Conservation (phyloP, 192 early-diverging fungal species). For the Gorgonomyces haynaldii region DNA sequence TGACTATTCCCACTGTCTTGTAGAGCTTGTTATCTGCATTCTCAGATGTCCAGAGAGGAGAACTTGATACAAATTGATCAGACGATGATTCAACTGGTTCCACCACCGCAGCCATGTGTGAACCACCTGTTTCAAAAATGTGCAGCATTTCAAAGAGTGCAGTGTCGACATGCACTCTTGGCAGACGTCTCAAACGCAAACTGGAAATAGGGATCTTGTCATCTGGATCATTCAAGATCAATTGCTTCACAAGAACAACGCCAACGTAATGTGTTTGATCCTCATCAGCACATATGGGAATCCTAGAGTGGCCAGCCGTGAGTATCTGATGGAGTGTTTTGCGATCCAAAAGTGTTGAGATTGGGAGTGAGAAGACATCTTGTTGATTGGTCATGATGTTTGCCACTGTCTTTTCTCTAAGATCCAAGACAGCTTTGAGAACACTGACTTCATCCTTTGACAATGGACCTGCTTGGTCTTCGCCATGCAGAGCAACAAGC, state of each 20-base stretch:
- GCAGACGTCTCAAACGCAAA: slow-evolving; percentile 25
- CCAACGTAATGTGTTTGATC: slow-evolving; percentile 10
- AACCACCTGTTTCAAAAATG: slow-evolving; percentile 37
- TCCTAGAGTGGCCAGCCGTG: slow-evolving; percentile 29
- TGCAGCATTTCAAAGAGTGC: slow-evolving; percentile 41
- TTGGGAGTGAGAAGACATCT: slow-evolving; percentile 34
- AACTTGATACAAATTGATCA: neutral
- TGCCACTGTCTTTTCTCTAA: slow-evolving; percentile 32
- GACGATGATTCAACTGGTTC: slow-evolving; percentile 11
- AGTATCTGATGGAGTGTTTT: slow-evolving; percentile 24
- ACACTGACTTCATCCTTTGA: slow-evolving; percentile 40
- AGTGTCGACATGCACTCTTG: slow-evolving; percentile 26
- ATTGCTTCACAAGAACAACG: slow-evolving; percentile 8
- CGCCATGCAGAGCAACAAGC: slow-evolving; percentile 33
- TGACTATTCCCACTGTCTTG: slow-evolving; percentile 33
- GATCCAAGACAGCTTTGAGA: slow-evolving; percentile 35
- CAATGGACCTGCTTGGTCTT: slow-evolving; percentile 27
- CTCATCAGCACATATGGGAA: slow-evolving; percentile 29
- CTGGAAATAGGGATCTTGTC: slow-evolving; percentile 20
- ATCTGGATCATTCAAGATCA: slow-evolving; percentile 33
- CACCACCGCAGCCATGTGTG: slow-evolving; percentile 41
- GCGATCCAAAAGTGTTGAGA: slow-evolving; percentile 13
- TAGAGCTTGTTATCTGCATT: slow-evolving; percentile 1
- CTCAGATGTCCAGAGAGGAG: neutral
- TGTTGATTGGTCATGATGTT: slow-evolving; percentile 37